Conservation (phyloP, 768 basidiomycete species). For the Rhizopogon rudus region DNA sequence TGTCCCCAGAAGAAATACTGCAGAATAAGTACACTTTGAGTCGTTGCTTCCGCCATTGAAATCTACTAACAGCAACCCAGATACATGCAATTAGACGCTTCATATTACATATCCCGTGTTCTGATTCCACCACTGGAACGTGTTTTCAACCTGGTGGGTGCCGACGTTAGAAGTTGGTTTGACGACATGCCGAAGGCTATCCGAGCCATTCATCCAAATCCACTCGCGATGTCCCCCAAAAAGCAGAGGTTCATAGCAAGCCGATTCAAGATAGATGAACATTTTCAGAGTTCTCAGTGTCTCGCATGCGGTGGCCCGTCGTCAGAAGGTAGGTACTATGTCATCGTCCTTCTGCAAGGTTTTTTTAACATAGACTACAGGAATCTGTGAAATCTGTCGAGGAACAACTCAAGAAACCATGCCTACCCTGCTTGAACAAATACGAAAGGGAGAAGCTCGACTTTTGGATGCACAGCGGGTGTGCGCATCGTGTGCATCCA, state of each 20-base stretch:
- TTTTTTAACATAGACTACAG: slow-evolving; percentile 24
- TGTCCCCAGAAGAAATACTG: slow-evolving; percentile 68
- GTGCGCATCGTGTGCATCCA: slow-evolving; percentile 67
- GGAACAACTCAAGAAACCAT: slow-evolving; percentile 48
- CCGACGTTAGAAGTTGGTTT: slow-evolving; percentile 84
- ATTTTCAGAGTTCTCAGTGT: slow-evolving; percentile 70
- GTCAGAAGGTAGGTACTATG: slow-evolving; percentile 37
- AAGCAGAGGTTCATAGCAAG: slow-evolving; percentile 28
- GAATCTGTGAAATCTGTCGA: slow-evolving; percentile 62
- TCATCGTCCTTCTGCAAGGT: not conserved
- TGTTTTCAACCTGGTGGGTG: slow-evolving; percentile 88
- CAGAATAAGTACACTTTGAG: slow-evolving; percentile 46
- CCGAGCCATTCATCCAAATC: slow-evolving; percentile 30
- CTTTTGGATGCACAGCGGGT: slow-evolving; percentile 56
- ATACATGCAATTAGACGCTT: slow-evolving; percentile 71
- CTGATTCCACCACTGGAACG: slow-evolving; percentile 89
- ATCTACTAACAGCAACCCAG: slow-evolving; percentile 28
- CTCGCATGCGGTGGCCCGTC: slow-evolving; percentile 59
- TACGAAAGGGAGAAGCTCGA: slow-evolving; percentile 50
- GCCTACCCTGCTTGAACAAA: slow-evolving; percentile 48
- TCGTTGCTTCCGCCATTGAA: not conserved
- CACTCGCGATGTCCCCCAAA: slow-evolving; percentile 31
- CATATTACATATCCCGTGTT: slow-evolving; percentile 84
- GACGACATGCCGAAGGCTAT: slow-evolving; percentile 74
- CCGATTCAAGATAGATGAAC: slow-evolving; percentile 61